Conservation (phyloP, 2,329 filamentous ascomycete species). For the Colletotrichum lindemuthianum region DNA sequence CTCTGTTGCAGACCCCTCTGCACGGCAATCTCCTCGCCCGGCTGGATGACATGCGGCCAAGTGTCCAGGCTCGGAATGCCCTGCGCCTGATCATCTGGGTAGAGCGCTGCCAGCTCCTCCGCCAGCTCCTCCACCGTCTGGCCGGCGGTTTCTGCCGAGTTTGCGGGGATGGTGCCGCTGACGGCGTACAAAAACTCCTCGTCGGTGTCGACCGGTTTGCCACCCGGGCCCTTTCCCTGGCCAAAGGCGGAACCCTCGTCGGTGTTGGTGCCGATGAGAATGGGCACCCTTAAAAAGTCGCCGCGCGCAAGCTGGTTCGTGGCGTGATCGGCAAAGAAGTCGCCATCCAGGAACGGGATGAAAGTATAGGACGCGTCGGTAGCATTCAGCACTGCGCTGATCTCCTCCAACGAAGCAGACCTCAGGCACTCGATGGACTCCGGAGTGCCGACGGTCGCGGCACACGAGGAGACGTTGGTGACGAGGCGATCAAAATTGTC, state of each 20-base stretch:
- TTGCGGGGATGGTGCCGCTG: slow-evolving; percentile 25
- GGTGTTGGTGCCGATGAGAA: slow-evolving; percentile 48
- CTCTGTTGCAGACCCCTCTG: slow-evolving; percentile 43
- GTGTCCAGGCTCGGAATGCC: slow-evolving; percentile 47
- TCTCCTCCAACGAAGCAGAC: slow-evolving; percentile 41
- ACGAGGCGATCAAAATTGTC: slow-evolving; percentile 42
- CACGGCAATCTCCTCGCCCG: slow-evolving; percentile 40
- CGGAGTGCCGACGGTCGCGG: slow-evolving; percentile 38
- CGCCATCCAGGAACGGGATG: slow-evolving; percentile 46
- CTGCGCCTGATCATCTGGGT: slow-evolving; percentile 46
- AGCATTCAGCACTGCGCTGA: slow-evolving; percentile 38
- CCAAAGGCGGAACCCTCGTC: slow-evolving; percentile 45
- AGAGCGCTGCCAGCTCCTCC: slow-evolving; percentile 40
- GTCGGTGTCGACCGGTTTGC: slow-evolving; percentile 41
- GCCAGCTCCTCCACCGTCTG: slow-evolving; percentile 39
- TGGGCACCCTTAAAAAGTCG: slow-evolving; percentile 47
- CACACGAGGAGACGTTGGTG: slow-evolving; percentile 41
- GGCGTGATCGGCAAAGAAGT: slow-evolving; percentile 47
- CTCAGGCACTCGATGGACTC: slow-evolving; percentile 43
- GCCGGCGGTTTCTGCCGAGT: slow-evolving; percentile 36
- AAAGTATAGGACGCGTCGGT: slow-evolving; percentile 21
- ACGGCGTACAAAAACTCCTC: slow-evolving; percentile 40
- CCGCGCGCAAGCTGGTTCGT: slow-evolving; percentile 45
- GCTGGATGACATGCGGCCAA: slow-evolving; percentile 45
- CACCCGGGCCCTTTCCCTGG: slow-evolving; percentile 33